A percentile compares a stretch with the other conserved stretches of the same genome.
Conservation (phyloP, 2,329 filamentous ascomycete species). For the Fusarium lyarnte region DNA sequence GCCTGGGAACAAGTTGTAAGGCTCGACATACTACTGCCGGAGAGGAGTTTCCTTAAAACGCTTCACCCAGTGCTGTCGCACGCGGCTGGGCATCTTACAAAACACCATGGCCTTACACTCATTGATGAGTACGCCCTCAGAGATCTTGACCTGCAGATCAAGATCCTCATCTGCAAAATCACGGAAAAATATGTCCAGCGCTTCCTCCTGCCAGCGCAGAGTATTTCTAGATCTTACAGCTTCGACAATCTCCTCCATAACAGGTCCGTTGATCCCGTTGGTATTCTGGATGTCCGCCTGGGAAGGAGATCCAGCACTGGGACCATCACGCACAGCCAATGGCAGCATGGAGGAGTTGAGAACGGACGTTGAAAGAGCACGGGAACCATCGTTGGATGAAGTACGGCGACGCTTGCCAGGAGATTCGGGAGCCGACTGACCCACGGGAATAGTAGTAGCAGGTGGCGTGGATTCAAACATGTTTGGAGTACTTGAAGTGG, state of each 20-base stretch:
- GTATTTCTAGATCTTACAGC: conserved; percentile 51
- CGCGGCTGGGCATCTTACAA: conserved; percentile 65
- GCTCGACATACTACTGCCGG: conserved; percentile 1
- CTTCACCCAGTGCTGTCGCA: conserved; percentile 67
- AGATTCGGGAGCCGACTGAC: conserved; percentile 45
- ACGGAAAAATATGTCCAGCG: conserved; percentile 67
- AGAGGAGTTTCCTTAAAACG: conserved; percentile 55
- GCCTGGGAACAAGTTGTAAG: background rate
- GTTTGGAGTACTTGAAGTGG: conserved; percentile 25
- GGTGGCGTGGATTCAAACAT: conserved; percentile 39
- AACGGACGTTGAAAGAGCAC: conserved; percentile 35
- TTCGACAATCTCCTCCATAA: conserved; percentile 54
- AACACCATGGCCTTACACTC: conserved; percentile 70
- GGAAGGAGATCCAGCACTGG: conserved; percentile 29
- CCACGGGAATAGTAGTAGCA: conserved; percentile 20
- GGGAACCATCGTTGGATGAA: conserved; percentile 42
- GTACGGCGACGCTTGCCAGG: conserved; percentile 49
- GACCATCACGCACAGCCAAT: conserved; percentile 29
- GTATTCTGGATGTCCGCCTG: conserved; percentile 34
- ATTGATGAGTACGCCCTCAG: conserved; percentile 66
- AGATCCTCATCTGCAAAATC: conserved; percentile 67
- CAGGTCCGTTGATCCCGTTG: conserved; percentile 26
- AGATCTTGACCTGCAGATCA: conserved; percentile 68
- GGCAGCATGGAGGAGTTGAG: conserved; percentile 46
- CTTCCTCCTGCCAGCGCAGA: conserved; percentile 65